phyloP scores from a whole-genome alignment of 2,329 filamentous ascomycete species.

The Alternaria ethzedia region DNA sequence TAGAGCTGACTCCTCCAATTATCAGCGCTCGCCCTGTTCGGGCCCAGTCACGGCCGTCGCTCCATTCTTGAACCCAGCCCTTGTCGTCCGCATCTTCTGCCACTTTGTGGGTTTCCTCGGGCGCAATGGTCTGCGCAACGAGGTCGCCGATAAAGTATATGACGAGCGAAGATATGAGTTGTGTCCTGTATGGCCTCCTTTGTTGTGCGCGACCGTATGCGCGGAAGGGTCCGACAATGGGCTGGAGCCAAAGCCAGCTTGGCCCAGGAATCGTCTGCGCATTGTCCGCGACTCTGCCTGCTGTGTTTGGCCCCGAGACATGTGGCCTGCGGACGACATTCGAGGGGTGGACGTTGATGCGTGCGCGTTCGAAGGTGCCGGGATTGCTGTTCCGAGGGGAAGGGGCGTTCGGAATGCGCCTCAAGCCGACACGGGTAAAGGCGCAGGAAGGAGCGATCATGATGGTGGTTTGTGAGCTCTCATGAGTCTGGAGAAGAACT shows the following conservation, averaged over 20 bases:
- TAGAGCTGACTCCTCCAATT: constrained; percentile 75
- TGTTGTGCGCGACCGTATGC: constrained; percentile 74
- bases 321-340: constrained; percentile 22
- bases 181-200: constrained; percentile 76
- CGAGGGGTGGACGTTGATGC: constrained; percentile 15
- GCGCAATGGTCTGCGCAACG: constrained; percentile 71
- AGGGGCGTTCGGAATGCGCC: constrained; percentile 28
- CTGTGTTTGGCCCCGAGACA: constrained; percentile 25
- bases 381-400: constrained; percentile 9
- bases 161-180: constrained; percentile 75
- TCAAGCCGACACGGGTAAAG: constrained; percentile 30
- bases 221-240: constrained; percentile 54
- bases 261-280: constrained; percentile 51
- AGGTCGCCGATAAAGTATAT: constrained; percentile 83
- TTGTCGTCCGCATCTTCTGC: constrained; percentile 21
- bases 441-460: constrained; percentile 41
- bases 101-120: constrained; percentile 9
- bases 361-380: constrained; percentile 15
- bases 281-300: constrained; percentile 23
- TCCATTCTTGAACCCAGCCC: constrained; percentile 49
- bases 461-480: constrained; percentile 19
- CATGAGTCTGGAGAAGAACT: constrained; percentile 10
- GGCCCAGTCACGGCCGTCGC: constrained; percentile 53
- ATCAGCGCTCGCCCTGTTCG: constrained; percentile 74
- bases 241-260: constrained; percentile 56